Evolutionary conservation across 805 yeast genomes (phyloP).

Genomic region (Ogataea trehalophila): DNA sequence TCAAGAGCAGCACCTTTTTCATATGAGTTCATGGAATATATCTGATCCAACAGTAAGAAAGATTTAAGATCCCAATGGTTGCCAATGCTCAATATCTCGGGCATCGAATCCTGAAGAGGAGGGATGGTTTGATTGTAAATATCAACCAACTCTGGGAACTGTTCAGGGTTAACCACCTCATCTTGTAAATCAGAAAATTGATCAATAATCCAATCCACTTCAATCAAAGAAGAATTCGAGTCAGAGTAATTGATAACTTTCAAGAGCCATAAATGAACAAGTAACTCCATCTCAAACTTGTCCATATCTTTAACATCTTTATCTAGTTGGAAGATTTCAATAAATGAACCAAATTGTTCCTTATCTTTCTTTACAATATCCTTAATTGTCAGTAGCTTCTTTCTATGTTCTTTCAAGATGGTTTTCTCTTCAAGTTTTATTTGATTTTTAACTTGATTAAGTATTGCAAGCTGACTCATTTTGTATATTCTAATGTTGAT

Average conservation of each 20-base stretch:
- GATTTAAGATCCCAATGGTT: slow-evolving; percentile 15
- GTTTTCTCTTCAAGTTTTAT: slow-evolving; percentile 41
- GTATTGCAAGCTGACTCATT: slow-evolving; percentile 37
- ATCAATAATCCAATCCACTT: slow-evolving; percentile 13
- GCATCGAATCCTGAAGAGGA: neutral
- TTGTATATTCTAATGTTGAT: slow-evolving; percentile 32
- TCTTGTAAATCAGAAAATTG: slow-evolving; percentile 6
- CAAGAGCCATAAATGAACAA: slow-evolving; percentile 23
- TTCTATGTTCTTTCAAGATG: slow-evolving; percentile 30
- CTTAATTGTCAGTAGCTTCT: slow-evolving; percentile 20
- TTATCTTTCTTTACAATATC: slow-evolving; percentile 21
- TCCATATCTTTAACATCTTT: slow-evolving; percentile 5
- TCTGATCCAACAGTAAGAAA: slow-evolving; percentile 10
- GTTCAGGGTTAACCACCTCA: neutral
- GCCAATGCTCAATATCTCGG: slow-evolving; percentile 4
- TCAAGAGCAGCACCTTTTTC: slow-evolving; percentile 25
- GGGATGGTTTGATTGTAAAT: slow-evolving; percentile 2
- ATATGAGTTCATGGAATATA: slow-evolving; percentile 17
- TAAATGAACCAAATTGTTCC: slow-evolving; percentile 6
- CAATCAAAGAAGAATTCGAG: neutral
- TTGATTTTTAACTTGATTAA: slow-evolving; percentile 31
- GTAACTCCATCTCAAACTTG: slow-evolving; percentile 16
- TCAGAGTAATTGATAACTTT: slow-evolving; percentile 8
- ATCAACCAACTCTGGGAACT: neutral
- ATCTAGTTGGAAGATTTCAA: slow-evolving; percentile 7